A percentile compares a stretch with the other conserved stretches of the same genome.
These are phyloP conservation scores for Epichloe hybrida DNA, from an alignment of 2,329 filamentous ascomycete species.

Conservation along the genomic window DNA sequence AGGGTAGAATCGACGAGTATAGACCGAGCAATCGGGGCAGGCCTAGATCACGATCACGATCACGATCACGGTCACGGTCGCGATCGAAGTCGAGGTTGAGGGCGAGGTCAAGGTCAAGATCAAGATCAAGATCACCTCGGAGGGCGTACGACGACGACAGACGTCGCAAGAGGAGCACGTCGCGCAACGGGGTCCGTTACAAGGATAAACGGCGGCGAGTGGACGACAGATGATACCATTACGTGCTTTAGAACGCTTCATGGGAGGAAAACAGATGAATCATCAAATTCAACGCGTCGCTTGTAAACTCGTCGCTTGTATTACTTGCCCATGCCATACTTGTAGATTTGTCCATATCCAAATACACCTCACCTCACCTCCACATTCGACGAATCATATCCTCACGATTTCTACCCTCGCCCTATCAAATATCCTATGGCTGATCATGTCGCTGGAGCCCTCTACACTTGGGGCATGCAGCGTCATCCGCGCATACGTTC, in stretches of 20 bases:
- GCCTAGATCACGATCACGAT: constrained; percentile 21
- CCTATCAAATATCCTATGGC: constrained; percentile 68
- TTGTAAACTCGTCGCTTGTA: too few relatives aligned
- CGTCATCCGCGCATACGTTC: constrained; percentile 72
- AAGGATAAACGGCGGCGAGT: constrained; percentile 48
- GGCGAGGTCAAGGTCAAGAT: not conserved
- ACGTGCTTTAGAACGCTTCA: not conserved
- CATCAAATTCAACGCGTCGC: too few relatives aligned
- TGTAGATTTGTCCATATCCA: too few relatives aligned
- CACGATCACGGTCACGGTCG: constrained; percentile 11
- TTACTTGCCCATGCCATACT: too few relatives aligned
- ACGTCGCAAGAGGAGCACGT: constrained; percentile 43
- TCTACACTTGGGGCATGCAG: constrained; percentile 53
- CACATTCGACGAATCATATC: constrained; percentile 36
- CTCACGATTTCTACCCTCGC: constrained; percentile 76
- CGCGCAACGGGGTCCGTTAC: constrained; percentile 39
- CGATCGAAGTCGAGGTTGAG: constrained; percentile 20
- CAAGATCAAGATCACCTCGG: constrained; percentile 32
- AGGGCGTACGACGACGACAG: constrained; percentile 29
- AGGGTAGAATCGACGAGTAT: not conserved
- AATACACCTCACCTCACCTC: not conserved
- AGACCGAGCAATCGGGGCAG: not conserved
- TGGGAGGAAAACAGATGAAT: too few relatives aligned
- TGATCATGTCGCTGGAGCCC: constrained; percentile 47
- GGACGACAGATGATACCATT: constrained; percentile 22